Evolutionary conservation across 192 early-diverging fungal genomes (phyloP), one percentile per base, ranked within the genome.

Genomic region (Coemansia brasiliensis): DNA sequence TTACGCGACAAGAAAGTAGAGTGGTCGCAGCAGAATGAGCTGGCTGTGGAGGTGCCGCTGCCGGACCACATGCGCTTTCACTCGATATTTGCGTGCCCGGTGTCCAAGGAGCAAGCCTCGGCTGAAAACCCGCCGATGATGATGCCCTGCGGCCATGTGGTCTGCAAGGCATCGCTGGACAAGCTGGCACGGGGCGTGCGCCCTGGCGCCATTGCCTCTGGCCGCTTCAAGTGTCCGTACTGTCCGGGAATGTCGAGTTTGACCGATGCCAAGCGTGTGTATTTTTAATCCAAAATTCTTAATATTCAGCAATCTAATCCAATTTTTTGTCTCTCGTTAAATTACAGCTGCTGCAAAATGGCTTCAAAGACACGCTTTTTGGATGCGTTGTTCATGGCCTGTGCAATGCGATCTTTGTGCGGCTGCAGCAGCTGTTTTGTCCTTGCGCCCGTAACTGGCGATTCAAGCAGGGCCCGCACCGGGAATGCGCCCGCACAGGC

Each of bases 111-210:
- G 66, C 91, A 93, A 67, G 91, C 90, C 1, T 87, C 92, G 5
- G 84, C 88, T 17, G 83, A 86, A n/a, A 99, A 99, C 56, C 95
- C 95, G 41, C 97, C 97, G 0, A 98, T 96, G 93, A 92, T 93
- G 91, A 86, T 99, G 88, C 81, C 82, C 2, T 99, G 97, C 72
- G 97, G 97, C 12, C 97, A 99, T 67, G 93, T 98, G 0, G 87
- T 99, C 29, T 93, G 91, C 78, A 87, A 91, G 64, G 96, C 94
- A 62, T 92, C 90, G 69, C 75, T 99, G 53, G 78, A 82, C 7
- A 84, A 91, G 57, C 84, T 99, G 17, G 83, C 90, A 29, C 88
- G 90, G 57, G 89, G 88, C 13, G 79, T 73, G 40, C 68, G 83
- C 59, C 84, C 83, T 8, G 82, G 63, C 42, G 61, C 55, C 4